Percentiles rank a stretch among this genome's conserved stretches.
Conservation (phyloP, 2,329 filamentous ascomycete genomes). For the Rutstroemia sydowiana region DNA sequence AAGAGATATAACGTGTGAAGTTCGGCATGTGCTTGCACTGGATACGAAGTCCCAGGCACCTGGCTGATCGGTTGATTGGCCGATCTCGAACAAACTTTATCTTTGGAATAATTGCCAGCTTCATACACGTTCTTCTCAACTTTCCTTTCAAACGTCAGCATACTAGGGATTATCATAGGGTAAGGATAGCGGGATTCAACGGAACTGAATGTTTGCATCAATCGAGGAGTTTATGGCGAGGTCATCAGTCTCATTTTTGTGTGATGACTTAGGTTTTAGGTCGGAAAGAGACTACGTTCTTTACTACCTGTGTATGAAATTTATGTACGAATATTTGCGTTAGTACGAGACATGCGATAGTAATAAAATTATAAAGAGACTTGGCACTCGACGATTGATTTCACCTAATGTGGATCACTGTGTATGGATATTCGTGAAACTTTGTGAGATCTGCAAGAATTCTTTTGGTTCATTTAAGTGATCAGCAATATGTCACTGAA, state of each 20-base stretch:
- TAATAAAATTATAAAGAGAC: too few species aligned
- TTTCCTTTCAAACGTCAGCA: background rate
- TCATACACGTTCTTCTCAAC: background rate
- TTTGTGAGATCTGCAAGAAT: constrained; percentile 4
- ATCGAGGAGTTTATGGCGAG: background rate
- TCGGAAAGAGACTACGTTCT: too few species aligned
- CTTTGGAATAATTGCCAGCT: too few species aligned
- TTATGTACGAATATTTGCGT: too few species aligned
- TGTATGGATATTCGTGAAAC: too few species aligned
- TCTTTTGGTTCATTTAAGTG: constrained; percentile 11
- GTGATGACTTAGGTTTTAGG: background rate
- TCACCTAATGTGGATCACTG: too few species aligned
- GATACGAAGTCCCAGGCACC: background rate
- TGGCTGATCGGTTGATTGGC: too few species aligned
- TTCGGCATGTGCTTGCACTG: background rate
- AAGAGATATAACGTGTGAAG: too few species aligned
- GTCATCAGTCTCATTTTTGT: background rate
- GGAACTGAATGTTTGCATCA: background rate
- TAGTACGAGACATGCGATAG: too few species aligned
- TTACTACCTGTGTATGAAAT: too few species aligned
- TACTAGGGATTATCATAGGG: background rate
- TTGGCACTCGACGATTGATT: too few species aligned
- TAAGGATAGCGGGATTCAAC: background rate
- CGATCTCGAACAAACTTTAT: too few species aligned
- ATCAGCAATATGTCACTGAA: constrained; percentile 23